Evolutionary conservation across 139 green algal genomes (phyloP).

Genomic region (Auxenochlorella protothecoides): DNA sequence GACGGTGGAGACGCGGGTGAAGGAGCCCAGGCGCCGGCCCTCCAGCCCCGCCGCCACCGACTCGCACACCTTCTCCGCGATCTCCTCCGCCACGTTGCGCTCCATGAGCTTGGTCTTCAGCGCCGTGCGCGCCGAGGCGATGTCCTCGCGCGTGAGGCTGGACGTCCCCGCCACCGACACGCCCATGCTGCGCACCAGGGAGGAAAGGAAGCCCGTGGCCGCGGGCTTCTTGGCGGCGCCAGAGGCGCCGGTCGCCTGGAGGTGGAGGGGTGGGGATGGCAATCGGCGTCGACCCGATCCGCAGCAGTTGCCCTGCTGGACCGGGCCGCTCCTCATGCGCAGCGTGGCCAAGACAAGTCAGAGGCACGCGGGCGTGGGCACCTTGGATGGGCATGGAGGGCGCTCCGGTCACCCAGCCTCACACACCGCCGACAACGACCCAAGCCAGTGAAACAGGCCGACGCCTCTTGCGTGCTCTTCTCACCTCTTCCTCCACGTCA

Average conservation of each 20-base stretch:
- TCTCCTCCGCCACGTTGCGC: slow-evolving; percentile 94
- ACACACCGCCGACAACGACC: no score
- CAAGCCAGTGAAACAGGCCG: no score
- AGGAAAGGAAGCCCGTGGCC: slow-evolving; percentile 52
- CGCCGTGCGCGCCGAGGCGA: slow-evolving; percentile 67
- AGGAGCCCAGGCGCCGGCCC: slow-evolving; percentile 73
- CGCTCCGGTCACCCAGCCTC: no score
- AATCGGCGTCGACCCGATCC: no score
- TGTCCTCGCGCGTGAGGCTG: slow-evolving; percentile 64
- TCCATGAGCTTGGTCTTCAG: slow-evolving; percentile 94
- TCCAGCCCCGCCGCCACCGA: slow-evolving; percentile 66
- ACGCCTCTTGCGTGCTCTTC: neutral
- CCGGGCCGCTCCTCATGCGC: neutral
- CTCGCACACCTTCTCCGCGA: slow-evolving; percentile 75
- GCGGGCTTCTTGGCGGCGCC: slow-evolving; percentile 4
- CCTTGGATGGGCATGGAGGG: no score
- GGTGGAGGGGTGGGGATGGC: no score
- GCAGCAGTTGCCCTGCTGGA: no score
- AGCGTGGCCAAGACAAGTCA: neutral
- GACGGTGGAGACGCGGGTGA: slow-evolving; percentile 71
- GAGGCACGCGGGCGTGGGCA: no score
- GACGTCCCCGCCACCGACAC: slow-evolving; percentile 67
- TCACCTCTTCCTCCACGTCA: slow-evolving; percentile 23
- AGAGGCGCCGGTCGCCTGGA: neutral
- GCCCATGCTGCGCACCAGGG: slow-evolving; percentile 57